Evolutionary conservation across 169 alveolate species (phyloP).

Genomic region (Plasmodium fragile): DNA sequence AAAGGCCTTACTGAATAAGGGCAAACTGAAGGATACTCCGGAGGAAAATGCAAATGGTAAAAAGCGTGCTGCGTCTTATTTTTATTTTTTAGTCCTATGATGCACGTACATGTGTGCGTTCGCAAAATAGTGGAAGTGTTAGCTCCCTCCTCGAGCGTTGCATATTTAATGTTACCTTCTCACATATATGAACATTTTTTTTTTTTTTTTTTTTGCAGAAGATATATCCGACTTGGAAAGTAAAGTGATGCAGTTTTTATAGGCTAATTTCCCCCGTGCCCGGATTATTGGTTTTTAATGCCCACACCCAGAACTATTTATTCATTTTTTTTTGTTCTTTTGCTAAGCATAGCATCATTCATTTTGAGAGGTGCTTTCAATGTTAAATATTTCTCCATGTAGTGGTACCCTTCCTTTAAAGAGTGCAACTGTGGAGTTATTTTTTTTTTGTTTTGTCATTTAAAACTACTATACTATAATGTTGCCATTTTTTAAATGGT

Average conservation of each 20-base stretch:
- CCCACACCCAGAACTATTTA: background rate
- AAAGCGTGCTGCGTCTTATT: background rate
- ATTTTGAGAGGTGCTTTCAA: background rate
- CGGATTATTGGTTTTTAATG: background rate
- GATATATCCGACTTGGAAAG: constrained; percentile 59
- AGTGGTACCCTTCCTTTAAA: background rate
- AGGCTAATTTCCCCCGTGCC: background rate
- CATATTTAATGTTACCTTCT: background rate
- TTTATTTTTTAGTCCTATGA: background rate
- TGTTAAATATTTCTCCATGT: background rate
- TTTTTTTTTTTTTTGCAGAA: constrained; percentile 47
- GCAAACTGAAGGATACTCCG: background rate
- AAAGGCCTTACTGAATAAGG: background rate
- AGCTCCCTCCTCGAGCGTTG: background rate
- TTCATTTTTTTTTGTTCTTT: background rate
- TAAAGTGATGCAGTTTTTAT: constrained; percentile 59
- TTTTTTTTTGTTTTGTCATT: constrained; percentile 4
- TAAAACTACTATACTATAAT: background rate
- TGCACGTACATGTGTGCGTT: background rate
- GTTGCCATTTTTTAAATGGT: background rate
- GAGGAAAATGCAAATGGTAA: constrained; percentile 37
- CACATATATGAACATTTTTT: background rate
- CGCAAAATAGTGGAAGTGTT: background rate
- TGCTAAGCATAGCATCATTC: background rate
- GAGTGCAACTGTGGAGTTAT: background rate